These are phyloP conservation scores for Asterochloris sp. DNA, from an alignment of 139 green algal species.

Conservation along the genomic window DNA sequence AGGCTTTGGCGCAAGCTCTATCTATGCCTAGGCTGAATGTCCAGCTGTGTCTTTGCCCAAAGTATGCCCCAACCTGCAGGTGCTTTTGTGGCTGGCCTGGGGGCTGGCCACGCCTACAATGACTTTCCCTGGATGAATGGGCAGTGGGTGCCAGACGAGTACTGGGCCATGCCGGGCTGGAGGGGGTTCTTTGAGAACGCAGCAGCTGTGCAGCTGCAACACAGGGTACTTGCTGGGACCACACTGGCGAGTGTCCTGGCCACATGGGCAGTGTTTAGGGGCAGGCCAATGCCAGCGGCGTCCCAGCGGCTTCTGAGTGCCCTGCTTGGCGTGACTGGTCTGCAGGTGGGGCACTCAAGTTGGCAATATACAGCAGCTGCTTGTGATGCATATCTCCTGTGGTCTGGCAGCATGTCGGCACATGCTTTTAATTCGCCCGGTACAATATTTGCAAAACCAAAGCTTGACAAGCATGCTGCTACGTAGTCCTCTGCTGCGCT, in stretches of 20 bases:
- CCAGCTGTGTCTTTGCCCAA: too few species aligned
- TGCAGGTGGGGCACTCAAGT: conserved; percentile 36
- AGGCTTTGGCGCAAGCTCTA: too few species aligned
- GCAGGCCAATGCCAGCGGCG: conserved; percentile 47
- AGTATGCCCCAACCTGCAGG: conserved; percentile 23
- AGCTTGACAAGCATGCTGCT: background rate
- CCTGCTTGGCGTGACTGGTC: conserved; percentile 47
- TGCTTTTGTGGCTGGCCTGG: conserved; percentile 84
- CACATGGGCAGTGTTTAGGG: conserved; percentile 46
- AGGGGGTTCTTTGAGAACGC: conserved; percentile 97
- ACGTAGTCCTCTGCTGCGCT: background rate
- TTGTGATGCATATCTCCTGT: background rate
- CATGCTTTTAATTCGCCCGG: background rate
- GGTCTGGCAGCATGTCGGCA: too few species aligned
- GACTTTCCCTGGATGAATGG: conserved; percentile 96
- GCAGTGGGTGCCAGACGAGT: conserved; percentile 80
- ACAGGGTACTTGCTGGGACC: conserved; percentile 74
- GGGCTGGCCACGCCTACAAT: conserved; percentile 95
- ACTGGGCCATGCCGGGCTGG: conserved; percentile 60
- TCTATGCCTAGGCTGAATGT: too few species aligned
- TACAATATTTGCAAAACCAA: background rate
- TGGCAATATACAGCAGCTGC: background rate
- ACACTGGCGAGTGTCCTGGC: conserved; percentile 57
- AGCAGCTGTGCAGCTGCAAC: conserved; percentile 89
- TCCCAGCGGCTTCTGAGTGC: conserved; percentile 34